Percentiles rank a stretch among this genome's conserved stretches.
phyloP scores from a whole-genome alignment of 768 basidiomycete species.

The Lactarius sp. region DNA sequence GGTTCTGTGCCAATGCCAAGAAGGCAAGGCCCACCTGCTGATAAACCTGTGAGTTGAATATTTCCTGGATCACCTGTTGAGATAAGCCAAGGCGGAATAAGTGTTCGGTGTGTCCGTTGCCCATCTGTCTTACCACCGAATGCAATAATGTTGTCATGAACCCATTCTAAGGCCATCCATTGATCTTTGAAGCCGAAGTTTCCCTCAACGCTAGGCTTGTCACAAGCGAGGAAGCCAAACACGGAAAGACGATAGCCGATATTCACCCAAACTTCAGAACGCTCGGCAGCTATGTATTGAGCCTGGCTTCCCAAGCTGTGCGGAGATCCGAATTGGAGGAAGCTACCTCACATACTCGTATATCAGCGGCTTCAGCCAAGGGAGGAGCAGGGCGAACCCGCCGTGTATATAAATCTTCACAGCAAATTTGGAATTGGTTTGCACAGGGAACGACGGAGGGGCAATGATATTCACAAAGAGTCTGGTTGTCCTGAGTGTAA shows the following conservation, averaged over 20 bases:
- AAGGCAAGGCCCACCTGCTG: constrained; percentile 46
- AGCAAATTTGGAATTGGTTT: constrained; percentile 42
- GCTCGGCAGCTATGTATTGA: constrained; percentile 59
- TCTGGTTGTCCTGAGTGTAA: constrained; percentile 32
- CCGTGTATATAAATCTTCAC: constrained; percentile 77
- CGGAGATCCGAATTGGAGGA: constrained; percentile 75
- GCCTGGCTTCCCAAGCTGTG: constrained; percentile 57
- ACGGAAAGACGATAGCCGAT: constrained; percentile 73
- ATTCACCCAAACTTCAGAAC: constrained; percentile 70
- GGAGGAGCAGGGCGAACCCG: constrained; percentile 41
- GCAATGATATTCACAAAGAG: constrained; percentile 61
- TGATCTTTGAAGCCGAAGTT: constrained; percentile 87
- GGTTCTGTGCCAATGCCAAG: neutral
- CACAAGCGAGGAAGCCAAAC: constrained; percentile 70
- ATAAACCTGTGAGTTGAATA: constrained; percentile 63
- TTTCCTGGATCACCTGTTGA: constrained; percentile 52
- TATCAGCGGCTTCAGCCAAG: neutral
- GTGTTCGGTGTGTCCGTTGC: neutral
- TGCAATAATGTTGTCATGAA: constrained; percentile 56
- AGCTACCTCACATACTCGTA: constrained; percentile 38
- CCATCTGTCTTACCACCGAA: constrained; percentile 56
- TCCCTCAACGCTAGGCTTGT: constrained; percentile 54
- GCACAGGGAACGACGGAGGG: constrained; percentile 49
- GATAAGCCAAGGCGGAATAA: neutral
- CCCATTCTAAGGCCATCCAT: constrained; percentile 73